Base-by-base conservation (phyloP, 192 early-diverging fungal species). In the Backusella tuberculispora region DNA sequence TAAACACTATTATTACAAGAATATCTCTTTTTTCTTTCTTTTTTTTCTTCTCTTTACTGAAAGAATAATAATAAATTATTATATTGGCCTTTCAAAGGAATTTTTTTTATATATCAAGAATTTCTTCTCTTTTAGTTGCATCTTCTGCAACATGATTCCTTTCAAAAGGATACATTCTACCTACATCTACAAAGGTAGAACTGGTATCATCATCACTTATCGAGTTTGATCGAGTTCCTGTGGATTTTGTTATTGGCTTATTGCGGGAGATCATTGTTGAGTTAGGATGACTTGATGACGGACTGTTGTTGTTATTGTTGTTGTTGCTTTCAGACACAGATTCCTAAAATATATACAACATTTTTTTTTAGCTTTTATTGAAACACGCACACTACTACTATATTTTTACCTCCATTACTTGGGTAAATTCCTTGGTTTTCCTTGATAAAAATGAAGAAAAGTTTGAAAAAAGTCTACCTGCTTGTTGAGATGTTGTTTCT, bases 391-490 rank as follows among this genome's bases (percentile, higher is more conserved):
- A 66, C n/a, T n/a, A n/a, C n/a, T n/a, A n/a, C n/a, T n/a, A n/a
- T n/a, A n/a, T n/a, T n/a, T n/a, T 73, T 78, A 83, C 86, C 21
- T 83, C 75, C 56, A 85, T 81, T 10, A 76, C 79, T 37, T 81
- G 79, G 4, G 82, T 56, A 43, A 85, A 69, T 43, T 87, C 86
- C 42, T 82, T 83, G 68, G 83, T 79, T 29, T 85, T 85, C 0
- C 82, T 66, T 19, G 76, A 74, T 37, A 87, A 78, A 60, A 87
- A 87, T 29, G 82, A 82, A 0, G 82, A 83, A 50, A 87, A 76
- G 42, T 82, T 85, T 0, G 84, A 80, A 24, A 87, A 80, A 63
- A 87, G 75, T 8, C 83, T 78, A 3, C 79, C 84, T 12, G 86
- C 86, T 37, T 85, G 84, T 65, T 85, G 86, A 8, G 69, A 40